Conservation (phyloP, 2,329 filamentous ascomycete species). For the Tolypocladium nubicola region DNA sequence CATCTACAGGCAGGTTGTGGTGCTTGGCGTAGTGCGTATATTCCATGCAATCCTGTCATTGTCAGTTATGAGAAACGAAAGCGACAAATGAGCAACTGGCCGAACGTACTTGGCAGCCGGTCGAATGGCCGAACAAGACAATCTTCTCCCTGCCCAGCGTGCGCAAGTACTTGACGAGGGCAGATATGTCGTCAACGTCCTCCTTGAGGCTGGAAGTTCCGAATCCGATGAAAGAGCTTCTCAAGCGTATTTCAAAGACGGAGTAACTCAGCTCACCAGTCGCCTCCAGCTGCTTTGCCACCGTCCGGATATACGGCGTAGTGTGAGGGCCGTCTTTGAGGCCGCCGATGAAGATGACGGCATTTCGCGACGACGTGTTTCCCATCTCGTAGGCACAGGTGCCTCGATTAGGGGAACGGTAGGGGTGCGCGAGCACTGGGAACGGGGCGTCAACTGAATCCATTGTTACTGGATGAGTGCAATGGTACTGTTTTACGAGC, state of each 20-base stretch:
- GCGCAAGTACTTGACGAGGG: conserved; percentile 43
- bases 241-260: conserved; percentile 45
- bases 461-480: conserved; percentile 11
- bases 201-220: conserved; percentile 38
- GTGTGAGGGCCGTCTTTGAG: conserved; percentile 60
- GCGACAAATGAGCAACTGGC: neutral
- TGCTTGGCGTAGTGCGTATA: conserved; percentile 35
- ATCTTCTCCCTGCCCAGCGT: conserved; percentile 37
- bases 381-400: conserved; percentile 39
- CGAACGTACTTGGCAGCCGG: conserved; percentile 40
- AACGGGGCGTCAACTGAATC: conserved; percentile 20
- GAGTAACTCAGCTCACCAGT: conserved; percentile 33
- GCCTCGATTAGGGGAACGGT: conserved; percentile 26
- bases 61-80: neutral
- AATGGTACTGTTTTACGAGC: neutral
- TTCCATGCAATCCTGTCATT: conserved; percentile 42
- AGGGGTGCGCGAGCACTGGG: conserved; percentile 34
- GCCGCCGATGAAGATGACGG: conserved; percentile 60
- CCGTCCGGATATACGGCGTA: conserved; percentile 41
- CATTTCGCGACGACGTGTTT: conserved; percentile 34
- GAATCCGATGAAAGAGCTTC: conserved; percentile 42
- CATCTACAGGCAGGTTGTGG: conserved; percentile 49
- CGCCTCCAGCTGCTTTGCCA: conserved; percentile 33
- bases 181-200: conserved; percentile 43
- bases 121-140: conserved; percentile 48